Evolutionary conservation across 23 red algal species (phyloP), one percentile per base, ranked within the genome.

Genomic region (Gracilariopsis chorda): DNA sequence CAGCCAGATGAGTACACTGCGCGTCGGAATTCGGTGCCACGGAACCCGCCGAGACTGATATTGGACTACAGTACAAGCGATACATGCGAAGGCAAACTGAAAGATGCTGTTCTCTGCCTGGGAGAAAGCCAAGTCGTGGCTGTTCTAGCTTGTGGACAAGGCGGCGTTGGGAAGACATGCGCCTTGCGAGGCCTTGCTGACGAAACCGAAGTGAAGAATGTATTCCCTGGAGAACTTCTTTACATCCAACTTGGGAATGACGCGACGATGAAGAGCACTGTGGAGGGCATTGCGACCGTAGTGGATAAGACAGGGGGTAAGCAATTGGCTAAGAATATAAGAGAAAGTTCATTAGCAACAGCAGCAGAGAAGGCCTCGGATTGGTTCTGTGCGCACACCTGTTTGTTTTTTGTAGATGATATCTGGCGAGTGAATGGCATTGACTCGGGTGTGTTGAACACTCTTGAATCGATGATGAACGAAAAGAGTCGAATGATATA

Each of bases 381-480:
- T n/a, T n/a, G n/a, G n/a, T n/a, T n/a, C n/a, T n/a, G n/a, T n/a
- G n/a, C n/a, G n/a, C n/a, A n/a, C n/a, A n/a, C n/a, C n/a, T n/a
- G n/a, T n/a, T n/a, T n/a, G n/a, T n/a, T n/a, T n/a, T n/a, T n/a
- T n/a, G n/a, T n/a, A n/a, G n/a, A n/a, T n/a, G n/a, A n/a, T n/a
- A n/a, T n/a, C n/a, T n/a, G n/a, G n/a, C n/a, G n/a, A n/a, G n/a
- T 67, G 32, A 67, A 67, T 67, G 60, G 60, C 9, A 67, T 67
- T 14, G 60, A 67, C 24, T 67, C 12, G 9, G 60, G 32, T 14
- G 65, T 72, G 23, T 72, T 72, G 41, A 35, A 17, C 6, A 12
- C 17, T 40, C 41, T 72, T 4, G 65, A 33, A 33, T 3, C 33
- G 5, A 72, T 72, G 25, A 4, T 72, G 65, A 72, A 58, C 53